A percentile compares a stretch with the other conserved stretches of the same genome.
Conservation (phyloP, 192 early-diverging fungal species). For the Rhizoclosmatium globosum region DNA sequence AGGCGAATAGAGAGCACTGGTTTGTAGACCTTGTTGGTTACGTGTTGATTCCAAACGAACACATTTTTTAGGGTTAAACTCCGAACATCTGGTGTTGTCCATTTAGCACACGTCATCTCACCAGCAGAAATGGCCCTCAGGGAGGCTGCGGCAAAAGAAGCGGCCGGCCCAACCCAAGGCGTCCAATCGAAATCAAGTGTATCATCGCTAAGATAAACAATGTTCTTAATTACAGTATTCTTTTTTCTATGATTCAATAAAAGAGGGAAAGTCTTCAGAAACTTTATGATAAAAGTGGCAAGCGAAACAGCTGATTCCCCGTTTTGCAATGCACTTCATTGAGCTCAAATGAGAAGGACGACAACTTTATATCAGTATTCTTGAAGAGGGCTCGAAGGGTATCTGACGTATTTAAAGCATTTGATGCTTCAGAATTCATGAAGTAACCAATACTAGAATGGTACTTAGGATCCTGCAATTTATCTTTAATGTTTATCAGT, state of each 20-base stretch:
- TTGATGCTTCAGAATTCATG: background rate
- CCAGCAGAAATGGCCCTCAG: constrained; percentile 5
- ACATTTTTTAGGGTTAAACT: constrained; percentile 6
- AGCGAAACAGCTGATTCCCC: constrained; percentile 2
- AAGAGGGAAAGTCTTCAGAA: no score
- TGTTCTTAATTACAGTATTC: no score
- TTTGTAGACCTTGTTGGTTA: constrained; percentile 17
- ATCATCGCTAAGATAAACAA: constrained; percentile 3
- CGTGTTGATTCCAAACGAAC: background rate
- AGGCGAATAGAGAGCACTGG: constrained; percentile 53
- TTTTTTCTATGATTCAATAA: no score
- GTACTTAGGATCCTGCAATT: constrained; percentile 7
- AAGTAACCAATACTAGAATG: constrained; percentile 25
- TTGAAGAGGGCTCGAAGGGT: background rate
- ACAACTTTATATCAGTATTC: background rate
- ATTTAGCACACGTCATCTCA: constrained; percentile 19
- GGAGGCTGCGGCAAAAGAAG: constrained; percentile 19
- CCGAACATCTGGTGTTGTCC: constrained; percentile 18
- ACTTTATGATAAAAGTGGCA: background rate
- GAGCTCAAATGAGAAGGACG: background rate
- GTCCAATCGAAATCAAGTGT: constrained; percentile 1
- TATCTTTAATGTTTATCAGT: background rate
- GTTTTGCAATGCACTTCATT: constrained; percentile 16
- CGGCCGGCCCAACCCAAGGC: background rate
- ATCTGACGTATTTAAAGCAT: background rate